phyloP scores from a whole-genome alignment of 1,284 basidiomycete genomes.

The Spongiforma sp. region DNA sequence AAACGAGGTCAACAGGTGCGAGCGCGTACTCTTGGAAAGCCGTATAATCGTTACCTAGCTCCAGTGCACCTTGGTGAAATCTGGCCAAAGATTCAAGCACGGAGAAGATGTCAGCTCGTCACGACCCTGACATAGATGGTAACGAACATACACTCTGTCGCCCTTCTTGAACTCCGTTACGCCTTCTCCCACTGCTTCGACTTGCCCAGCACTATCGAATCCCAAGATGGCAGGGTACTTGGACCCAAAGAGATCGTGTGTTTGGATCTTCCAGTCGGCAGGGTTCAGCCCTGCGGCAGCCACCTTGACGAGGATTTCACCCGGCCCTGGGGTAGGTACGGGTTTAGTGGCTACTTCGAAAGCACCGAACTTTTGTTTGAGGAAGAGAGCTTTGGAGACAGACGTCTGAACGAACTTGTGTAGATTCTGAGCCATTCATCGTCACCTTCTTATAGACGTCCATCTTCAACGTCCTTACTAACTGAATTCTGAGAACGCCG shows the following conservation, averaged over 20 bases:
- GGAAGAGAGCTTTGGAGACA: conserved; percentile 22
- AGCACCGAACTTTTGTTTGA: conserved; percentile 28
- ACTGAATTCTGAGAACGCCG: too few species aligned
- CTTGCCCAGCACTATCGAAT: conserved; percentile 51
- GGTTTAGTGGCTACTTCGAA: conserved; percentile 20
- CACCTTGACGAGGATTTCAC: conserved; percentile 35
- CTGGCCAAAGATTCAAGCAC: conserved; percentile 18
- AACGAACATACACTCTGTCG: conserved; percentile 48
- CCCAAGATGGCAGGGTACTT: conserved; percentile 48
- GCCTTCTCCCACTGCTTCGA: conserved; percentile 49
- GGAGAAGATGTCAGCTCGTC: not conserved
- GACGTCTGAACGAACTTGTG: conserved; percentile 14
- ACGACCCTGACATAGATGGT: not conserved
- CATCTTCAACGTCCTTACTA: too few species aligned
- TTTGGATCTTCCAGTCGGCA: conserved; percentile 45
- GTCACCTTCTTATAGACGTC: too few species aligned
- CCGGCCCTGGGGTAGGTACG: conserved; percentile 21
- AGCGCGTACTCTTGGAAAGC: conserved; percentile 42
- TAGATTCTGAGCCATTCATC: too few species aligned
- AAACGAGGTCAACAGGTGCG: conserved; percentile 33
- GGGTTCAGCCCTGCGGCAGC: conserved; percentile 29
- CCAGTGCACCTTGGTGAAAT: conserved; percentile 30
- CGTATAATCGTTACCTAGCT: conserved; percentile 15
- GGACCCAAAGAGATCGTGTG: conserved; percentile 26
- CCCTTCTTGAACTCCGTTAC: conserved; percentile 49